phyloP scores from a whole-genome alignment of 345 rosid genomes.

The Citrus hindsii region DNA sequence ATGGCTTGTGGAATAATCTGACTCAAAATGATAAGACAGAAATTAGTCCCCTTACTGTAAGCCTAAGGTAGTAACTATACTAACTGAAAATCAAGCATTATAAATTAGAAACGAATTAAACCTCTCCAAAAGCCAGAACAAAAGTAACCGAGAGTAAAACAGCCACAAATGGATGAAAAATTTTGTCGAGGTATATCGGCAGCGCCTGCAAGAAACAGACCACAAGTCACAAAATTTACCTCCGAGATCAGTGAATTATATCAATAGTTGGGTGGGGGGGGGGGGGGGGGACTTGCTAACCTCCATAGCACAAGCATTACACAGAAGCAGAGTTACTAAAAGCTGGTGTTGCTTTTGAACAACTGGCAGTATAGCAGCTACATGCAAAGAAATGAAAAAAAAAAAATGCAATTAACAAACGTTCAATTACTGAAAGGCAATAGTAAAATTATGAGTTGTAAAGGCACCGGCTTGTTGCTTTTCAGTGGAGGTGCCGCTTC shows the following conservation, averaged over 20 bases:
- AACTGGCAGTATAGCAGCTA: slow-evolving; percentile 75
- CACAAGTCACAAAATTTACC: not conserved
- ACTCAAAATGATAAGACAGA: not conserved
- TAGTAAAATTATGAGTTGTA: not conserved
- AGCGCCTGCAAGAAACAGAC: slow-evolving; percentile 52
- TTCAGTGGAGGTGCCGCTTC: slow-evolving; percentile 58
- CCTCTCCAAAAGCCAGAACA: slow-evolving; percentile 86
- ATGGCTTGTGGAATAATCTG: slow-evolving; percentile 83
- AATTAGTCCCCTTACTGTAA: not conserved
- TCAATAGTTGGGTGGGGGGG: no score
- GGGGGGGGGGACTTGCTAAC: slow-evolving; percentile 18
- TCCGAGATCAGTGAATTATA: not conserved
- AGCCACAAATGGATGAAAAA: slow-evolving; percentile 80
- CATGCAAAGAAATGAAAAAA: not conserved
- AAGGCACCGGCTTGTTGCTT: slow-evolving; percentile 55
- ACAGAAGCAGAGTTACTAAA: slow-evolving; percentile 73
- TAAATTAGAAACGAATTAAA: slow-evolving; percentile 14
- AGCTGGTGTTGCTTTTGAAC: slow-evolving; percentile 81
- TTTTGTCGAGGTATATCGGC: slow-evolving; percentile 72
- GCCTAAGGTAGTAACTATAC: not conserved
- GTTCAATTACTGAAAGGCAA: not conserved
- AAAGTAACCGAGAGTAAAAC: slow-evolving; percentile 76
- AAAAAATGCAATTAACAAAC: not conserved
- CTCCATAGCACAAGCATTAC: slow-evolving; percentile 90
- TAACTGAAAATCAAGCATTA: slow-evolving; percentile 6